Percentiles rank a stretch among this genome's conserved stretches.
Conservation (phyloP, 2,329 filamentous ascomycete genomes). For the Cladosporium sphaerospermum region DNA sequence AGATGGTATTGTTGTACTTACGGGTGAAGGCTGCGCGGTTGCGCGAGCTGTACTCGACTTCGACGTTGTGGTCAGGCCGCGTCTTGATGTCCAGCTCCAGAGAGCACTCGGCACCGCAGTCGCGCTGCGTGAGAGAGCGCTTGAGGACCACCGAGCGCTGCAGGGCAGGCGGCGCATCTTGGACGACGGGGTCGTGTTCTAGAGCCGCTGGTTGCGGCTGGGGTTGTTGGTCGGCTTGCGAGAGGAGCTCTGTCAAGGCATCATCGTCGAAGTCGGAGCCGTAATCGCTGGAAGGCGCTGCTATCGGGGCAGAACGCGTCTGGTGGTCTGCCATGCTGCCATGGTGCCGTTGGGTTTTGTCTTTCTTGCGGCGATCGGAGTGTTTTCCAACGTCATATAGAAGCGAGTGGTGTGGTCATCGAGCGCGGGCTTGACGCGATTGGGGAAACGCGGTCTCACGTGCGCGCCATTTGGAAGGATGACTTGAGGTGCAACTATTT, state of each 20-base stretch:
- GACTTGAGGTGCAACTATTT: too few species aligned
- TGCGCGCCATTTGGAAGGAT: too few species aligned
- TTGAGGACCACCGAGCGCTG: conserved; percentile 4
- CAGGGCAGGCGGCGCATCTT: conserved; percentile 17
- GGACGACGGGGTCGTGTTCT: conserved; percentile 18
- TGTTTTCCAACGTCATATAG: neutral
- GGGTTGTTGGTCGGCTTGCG: conserved; percentile 32
- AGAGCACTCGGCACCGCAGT: neutral
- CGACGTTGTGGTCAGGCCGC: conserved; percentile 22
- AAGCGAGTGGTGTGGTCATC: conserved; percentile 4
- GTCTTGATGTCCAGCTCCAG: neutral
- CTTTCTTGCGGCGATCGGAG: neutral
- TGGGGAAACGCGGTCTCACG: too few species aligned
- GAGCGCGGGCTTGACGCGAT: neutral
- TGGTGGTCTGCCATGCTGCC: conserved; percentile 11
- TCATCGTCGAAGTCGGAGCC: conserved; percentile 58
- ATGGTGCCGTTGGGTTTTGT: neutral
- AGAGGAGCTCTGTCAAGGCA: conserved; percentile 46
- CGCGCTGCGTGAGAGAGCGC: conserved; percentile 3
- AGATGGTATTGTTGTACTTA: conserved; percentile 14
- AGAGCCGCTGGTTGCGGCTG: conserved; percentile 16
- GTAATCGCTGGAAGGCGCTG: conserved; percentile 49
- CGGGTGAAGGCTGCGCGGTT: conserved; percentile 32
- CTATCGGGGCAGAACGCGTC: conserved; percentile 3
- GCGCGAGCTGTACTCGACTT: conserved; percentile 37